Base-by-base conservation (phyloP, 192 early-diverging fungal species). In the Chytriomyces sp. region DNA sequence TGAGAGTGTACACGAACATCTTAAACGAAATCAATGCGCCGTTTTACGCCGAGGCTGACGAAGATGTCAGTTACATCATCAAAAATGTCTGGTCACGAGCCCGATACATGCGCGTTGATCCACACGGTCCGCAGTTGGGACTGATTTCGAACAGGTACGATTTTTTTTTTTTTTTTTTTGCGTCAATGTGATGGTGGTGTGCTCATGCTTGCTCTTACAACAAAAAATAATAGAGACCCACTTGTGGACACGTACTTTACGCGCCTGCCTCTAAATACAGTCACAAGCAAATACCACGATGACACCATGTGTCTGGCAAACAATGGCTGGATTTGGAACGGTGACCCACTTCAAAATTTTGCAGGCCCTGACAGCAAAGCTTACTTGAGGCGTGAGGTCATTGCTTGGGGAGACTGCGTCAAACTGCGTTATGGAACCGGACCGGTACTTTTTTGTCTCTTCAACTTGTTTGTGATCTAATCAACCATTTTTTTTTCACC, bases 401-500 rank as follows among this genome's bases (percentile, higher is more conserved):
- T 99, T 78, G 91, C 95, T 13, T 99, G 98, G 98, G 95, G 97
- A 28, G 98, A 99, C 84, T 99, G 98, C 81, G 97, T 99, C 35
- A 99, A 99, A 76, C 88, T 99, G 50, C 92, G 97, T 61, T 99
- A 98, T 81, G 98, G 98, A 49, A 79, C 86, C 50, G 72, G 82
- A 20, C 93, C 92, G 3, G 87, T 87, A 72, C 46, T 67, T 69
- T 47, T 48, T 3, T 26, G 13, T 10, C 6, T 76, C 50, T 49
- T 45, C 18, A 10, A 53, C 47, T 50, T 67, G 45, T 53, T 64
- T 13, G 70, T 44, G 18, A 5, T 18, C 69, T 26, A 71, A 47
- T 46, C 9, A 47, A 68, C 28, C 11, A n/a, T 64, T 44, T 23
- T 76, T 20, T 67, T 28, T 72, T 74, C 20, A 61, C 50, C 44